Conservation (phyloP, 768 basidiomycete species). For the Tricholoma matsutake region DNA sequence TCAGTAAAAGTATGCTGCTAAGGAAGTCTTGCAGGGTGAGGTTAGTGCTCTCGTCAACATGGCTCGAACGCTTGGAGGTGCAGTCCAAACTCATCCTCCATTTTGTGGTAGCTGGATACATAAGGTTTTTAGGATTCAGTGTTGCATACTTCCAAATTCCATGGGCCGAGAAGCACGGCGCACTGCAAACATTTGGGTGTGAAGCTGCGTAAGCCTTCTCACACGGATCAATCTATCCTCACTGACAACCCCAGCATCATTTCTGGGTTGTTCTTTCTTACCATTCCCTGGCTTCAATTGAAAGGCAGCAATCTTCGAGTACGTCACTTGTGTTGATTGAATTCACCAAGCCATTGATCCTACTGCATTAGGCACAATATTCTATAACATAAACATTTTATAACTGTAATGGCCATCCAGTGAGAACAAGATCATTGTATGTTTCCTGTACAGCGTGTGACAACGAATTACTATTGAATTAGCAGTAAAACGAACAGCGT, state of each 20-base stretch:
- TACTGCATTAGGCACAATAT: background rate
- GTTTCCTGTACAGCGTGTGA: background rate
- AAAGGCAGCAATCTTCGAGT: slow-evolving; percentile 47
- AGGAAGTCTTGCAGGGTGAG: slow-evolving; percentile 43
- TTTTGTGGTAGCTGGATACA: background rate
- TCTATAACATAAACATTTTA: background rate
- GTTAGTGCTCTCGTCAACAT: slow-evolving; percentile 61
- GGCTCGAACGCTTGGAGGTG: slow-evolving; percentile 50
- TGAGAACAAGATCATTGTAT: too few relatives aligned
- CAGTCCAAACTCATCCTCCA: background rate
- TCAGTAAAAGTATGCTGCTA: background rate
- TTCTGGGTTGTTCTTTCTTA: slow-evolving; percentile 45
- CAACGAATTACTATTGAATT: background rate
- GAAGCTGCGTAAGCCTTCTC: slow-evolving; percentile 52
- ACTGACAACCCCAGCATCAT: slow-evolving; percentile 36
- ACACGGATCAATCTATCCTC: background rate
- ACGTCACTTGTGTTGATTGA: slow-evolving; percentile 17
- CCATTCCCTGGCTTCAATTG: slow-evolving; percentile 49
- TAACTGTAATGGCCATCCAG: background rate
- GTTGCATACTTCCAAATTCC: slow-evolving; percentile 68
- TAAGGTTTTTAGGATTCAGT: slow-evolving; percentile 40
- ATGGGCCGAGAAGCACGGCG: slow-evolving; percentile 59
- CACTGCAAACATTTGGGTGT: slow-evolving; percentile 57
- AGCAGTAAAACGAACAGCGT: background rate
- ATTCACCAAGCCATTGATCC: background rate